Evolutionary conservation across 139 green algal species (phyloP).

Genomic region (Yamagishiella unicocca): DNA sequence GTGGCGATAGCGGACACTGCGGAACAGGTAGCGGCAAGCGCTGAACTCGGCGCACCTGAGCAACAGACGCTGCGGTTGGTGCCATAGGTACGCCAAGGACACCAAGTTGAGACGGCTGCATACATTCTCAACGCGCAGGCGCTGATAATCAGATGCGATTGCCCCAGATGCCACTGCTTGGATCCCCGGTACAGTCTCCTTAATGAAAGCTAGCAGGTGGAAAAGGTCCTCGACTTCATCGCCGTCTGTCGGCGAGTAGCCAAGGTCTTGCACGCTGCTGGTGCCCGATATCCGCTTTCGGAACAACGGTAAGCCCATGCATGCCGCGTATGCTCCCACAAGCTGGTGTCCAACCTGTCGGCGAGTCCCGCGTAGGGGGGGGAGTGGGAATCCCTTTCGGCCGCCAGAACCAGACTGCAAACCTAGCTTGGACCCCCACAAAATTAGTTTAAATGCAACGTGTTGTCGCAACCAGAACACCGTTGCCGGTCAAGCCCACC

Average conservation of each 20-base stretch:
- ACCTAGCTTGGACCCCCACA: neutral
- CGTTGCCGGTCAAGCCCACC: slow-evolving; percentile 58
- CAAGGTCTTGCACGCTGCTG: slow-evolving; percentile 70
- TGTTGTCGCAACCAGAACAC: too few relatives aligned
- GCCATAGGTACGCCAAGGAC: slow-evolving; percentile 95
- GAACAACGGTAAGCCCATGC: slow-evolving; percentile 90
- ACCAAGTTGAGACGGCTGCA: slow-evolving; percentile 87
- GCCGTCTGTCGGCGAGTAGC: slow-evolving; percentile 76
- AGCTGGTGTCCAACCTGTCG: slow-evolving; percentile 89
- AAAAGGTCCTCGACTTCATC: slow-evolving; percentile 97
- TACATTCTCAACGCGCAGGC: slow-evolving; percentile 94
- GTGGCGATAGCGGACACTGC: too few relatives aligned
- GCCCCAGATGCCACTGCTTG: slow-evolving; percentile 89
- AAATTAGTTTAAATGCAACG: too few relatives aligned
- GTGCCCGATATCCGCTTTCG: slow-evolving; percentile 78
- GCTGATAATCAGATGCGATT: slow-evolving; percentile 98
- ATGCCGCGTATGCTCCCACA: slow-evolving; percentile 83
- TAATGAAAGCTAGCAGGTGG: slow-evolving; percentile 79
- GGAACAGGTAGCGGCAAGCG: too few relatives aligned
- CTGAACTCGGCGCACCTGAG: slow-evolving; percentile 77
- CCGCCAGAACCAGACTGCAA: neutral
- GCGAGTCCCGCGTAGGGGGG: neutral
- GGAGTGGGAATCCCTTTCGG: neutral
- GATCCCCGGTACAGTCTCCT: slow-evolving; percentile 55
- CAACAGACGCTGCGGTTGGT: slow-evolving; percentile 84